Evolutionary conservation across 371 early-diverging fungal genomes (phyloP), one percentile per base, ranked within the genome.

Genomic region (Chytridium lagenaria): DNA sequence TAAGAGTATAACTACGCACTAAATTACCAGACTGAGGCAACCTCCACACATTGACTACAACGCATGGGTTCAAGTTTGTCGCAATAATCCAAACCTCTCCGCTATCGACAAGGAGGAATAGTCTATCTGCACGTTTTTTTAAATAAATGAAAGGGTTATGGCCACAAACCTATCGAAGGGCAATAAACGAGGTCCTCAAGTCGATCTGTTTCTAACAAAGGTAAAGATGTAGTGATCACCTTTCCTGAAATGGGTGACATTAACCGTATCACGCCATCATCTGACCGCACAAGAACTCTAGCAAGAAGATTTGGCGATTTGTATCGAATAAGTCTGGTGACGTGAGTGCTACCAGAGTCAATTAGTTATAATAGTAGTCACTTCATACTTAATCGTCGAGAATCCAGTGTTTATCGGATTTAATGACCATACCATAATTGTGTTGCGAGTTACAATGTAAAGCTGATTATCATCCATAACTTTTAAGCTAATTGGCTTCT

Each of bases 1-100:
- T 69, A 15, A n/a, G 1, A 39, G n/a, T 1, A 10, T 44, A 23
- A 19, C 28, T 68, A 38, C 30, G 28, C 19, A 51, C 12, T 36
- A 16, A 50, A 50, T 64, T 55, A 81, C 78, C 72, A 38, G 74
- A 44, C 59, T 72, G 76, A 2, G 30, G 33, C 1, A 69, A n/a
- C 7, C 69, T 51, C 86, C 86, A 86, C 2, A 81, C 76, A 65
- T 85, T 83, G 1, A 83, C 63, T 1, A 86, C 75, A 26, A 72
- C 67, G 50, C 84, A 82, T 1, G 87, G 87, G 65, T 87, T 86
- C 31, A 52, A 12, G 34, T 83, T 71, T 0, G 86, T 78, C 1
- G 78, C 73, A 16, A 82, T 71, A 23, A 81, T 73, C 85, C 85
- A 87, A 22, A 87, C 80, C 57, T 86, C 86, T n/a, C 84, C 83